Conservation (phyloP, 2,329 filamentous ascomycete genomes). For the Colletotrichum sp. region DNA sequence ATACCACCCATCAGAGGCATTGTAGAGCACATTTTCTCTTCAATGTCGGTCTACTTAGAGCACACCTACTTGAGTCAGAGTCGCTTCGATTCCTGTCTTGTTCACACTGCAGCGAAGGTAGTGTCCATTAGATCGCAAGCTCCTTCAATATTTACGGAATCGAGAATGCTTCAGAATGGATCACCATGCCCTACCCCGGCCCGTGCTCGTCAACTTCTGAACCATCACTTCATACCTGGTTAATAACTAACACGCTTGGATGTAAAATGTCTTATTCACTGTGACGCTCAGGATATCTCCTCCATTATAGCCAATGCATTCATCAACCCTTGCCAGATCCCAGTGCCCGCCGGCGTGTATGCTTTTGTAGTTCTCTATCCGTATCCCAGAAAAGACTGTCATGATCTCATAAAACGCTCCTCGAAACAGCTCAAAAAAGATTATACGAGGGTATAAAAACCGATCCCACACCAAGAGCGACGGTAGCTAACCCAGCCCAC, state of each 20-base stretch:
- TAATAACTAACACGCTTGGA: neutral
- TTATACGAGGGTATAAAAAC: conserved; percentile 24
- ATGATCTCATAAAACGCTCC: neutral
- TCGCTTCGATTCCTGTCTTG: neutral
- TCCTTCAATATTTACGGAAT: neutral
- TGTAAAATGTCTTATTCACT: neutral
- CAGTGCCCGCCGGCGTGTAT: neutral
- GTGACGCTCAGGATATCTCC: neutral
- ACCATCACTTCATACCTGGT: neutral
- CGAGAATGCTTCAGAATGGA: neutral
- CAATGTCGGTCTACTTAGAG: neutral
- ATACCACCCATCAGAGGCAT: neutral
- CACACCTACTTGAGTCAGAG: neutral
- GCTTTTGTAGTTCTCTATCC: neutral
- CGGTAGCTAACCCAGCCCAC: conserved; percentile 30
- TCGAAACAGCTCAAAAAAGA: conserved; percentile 7
- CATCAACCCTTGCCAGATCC: neutral
- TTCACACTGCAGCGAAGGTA: neutral
- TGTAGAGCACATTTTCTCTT: neutral
- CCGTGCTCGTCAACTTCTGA: fast-evolving
- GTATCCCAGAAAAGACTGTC: neutral
- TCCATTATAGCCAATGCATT: neutral
- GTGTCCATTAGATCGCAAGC: fast-evolving
- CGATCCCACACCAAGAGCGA: conserved; percentile 24
- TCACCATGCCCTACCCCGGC: fast-evolving